These are phyloP conservation scores for Verticillium dahliae DNA, from an alignment of 2,329 filamentous ascomycete genomes.

Conservation along the genomic window DNA sequence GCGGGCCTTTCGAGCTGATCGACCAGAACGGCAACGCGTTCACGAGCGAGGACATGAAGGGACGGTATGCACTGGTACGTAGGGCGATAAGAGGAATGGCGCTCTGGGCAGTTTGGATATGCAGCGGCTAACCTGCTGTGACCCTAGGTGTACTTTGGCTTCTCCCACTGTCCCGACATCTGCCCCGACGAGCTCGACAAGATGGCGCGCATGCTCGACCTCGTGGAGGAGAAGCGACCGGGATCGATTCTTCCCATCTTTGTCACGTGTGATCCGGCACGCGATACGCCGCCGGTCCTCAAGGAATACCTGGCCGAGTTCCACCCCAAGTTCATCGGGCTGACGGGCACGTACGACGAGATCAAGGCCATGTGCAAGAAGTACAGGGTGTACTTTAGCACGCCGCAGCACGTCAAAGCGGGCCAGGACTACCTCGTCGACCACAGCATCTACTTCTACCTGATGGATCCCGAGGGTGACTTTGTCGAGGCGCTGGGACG, in stretches of 20 bases:
- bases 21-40: slow-evolving; percentile 78
- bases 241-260: slow-evolving; percentile 69
- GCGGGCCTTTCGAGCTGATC: slow-evolving; percentile 74
- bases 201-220: slow-evolving; percentile 93
- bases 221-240: slow-evolving; percentile 46
- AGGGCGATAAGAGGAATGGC: neutral
- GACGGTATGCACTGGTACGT: slow-evolving; percentile 69
- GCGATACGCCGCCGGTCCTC: slow-evolving; percentile 80
- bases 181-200: slow-evolving; percentile 99
- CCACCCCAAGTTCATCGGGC: slow-evolving; percentile 75
- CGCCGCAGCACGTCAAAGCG: slow-evolving; percentile 77
- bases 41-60: slow-evolving; percentile 74
- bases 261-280: slow-evolving; percentile 89
- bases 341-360: slow-evolving; percentile 90
- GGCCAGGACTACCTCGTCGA: slow-evolving; percentile 97
- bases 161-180: slow-evolving; percentile 97
- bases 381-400: slow-evolving; percentile 96
- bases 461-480: slow-evolving; percentile 98
- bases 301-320: slow-evolving; percentile 87
- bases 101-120: neutral
- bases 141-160: slow-evolving; percentile 86
- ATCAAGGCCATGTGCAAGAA: slow-evolving; percentile 92
- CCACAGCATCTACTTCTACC: slow-evolving; percentile 98
- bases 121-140: neutral
- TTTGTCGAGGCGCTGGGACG: slow-evolving; percentile 95